Base-by-base conservation (phyloP, 2,329 filamentous ascomycete species). In the Xylaria sp. region DNA sequence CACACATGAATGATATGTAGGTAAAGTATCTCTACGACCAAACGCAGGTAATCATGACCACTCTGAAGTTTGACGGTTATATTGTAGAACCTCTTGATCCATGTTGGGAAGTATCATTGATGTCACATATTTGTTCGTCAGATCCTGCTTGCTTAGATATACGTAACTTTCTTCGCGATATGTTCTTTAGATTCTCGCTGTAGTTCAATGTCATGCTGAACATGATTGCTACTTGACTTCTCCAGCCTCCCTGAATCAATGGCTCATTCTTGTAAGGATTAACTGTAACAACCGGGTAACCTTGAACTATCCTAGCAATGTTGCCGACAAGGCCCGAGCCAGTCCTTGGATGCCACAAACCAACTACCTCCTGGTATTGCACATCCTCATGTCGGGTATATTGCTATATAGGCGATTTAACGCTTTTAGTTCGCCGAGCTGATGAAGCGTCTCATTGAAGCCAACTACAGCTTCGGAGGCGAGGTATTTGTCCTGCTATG, bases 301-400 rank as follows among this genome's bases (percentile, higher is more conserved):
- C n/a, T 15, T n/a, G 25, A 20, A 51, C 50, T 56, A 39, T 59
- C 25, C 23, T 57, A 34, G 25, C 37, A 46, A 66, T 32, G 50
- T 23, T 66, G 41, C 18, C 51, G 51, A 56, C 34, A 10, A 25
- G 10, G 28, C 60, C 66, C 12, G 56, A 44, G 28, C 13, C 15
- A 37, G 44, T 55, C 37, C 25, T 34, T 20, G 15, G 15, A 37
- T 12, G 44, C 44, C n/a, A 15, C 39, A 15, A 51, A 37, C 25
- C 50, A 69, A 57, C 55, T 37, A 20, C 52, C 25, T 25, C 41
- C 39, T 44, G 41, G 28, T 46, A 23, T 44, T 55, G 50, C 50
- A 37, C 61, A 8, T 65, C 32, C 44, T 59, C 46, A 59, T 63
- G 48, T 48, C 41, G 34, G 51, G 25, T 60, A 68, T 60, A 37